Percentiles rank a stretch among this genome's conserved stretches.
These are phyloP conservation scores for Podospora anserina DNA, from an alignment of 495 filamentous ascomycete species.

Conservation along the genomic window DNA sequence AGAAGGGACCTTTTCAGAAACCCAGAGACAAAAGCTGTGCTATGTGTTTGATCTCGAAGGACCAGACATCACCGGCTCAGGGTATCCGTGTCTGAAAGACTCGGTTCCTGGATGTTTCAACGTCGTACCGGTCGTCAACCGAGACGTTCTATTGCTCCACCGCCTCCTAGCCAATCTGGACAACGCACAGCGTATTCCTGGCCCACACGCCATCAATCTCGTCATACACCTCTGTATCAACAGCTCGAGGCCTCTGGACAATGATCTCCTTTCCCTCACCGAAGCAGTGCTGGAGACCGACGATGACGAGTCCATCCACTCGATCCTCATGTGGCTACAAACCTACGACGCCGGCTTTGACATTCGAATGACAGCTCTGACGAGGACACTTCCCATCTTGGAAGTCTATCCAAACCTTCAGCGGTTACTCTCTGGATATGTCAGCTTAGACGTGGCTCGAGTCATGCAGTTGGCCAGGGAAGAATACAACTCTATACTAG, in stretches of 20 bases:
- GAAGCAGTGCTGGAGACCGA: conserved; percentile 18
- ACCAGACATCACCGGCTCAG: conserved; percentile 17
- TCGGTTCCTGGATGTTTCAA: conserved; percentile 18
- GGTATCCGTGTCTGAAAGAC: conserved; percentile 8
- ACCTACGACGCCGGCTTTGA: conserved; percentile 13
- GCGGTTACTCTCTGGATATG: conserved; percentile 3
- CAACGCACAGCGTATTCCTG: conserved; percentile 11
- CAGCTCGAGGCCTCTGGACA: conserved; percentile 10
- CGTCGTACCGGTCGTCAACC: conserved; percentile 7
- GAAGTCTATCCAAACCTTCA: conserved; percentile 4
- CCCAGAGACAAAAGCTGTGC: conserved; percentile 15
- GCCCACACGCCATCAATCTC: conserved; percentile 15
- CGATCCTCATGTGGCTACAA: conserved; percentile 14
- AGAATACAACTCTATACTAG: conserved; percentile 11
- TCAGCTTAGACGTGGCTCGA: conserved; percentile 16
- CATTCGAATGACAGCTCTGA: conserved; percentile 22
- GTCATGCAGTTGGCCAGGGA: conserved; percentile 14
- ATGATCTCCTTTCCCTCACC: conserved; percentile 13
- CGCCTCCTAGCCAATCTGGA: conserved; percentile 18
- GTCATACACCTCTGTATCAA: conserved; percentile 19
- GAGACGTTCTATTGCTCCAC: conserved; percentile 9
- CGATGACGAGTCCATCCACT: conserved; percentile 16
- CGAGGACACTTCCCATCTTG: conserved; percentile 16
- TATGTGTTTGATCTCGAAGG: conserved; percentile 23
- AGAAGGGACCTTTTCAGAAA: conserved; percentile 16